Evolutionary conservation across 2,329 filamentous ascomycete species (phyloP).

Genomic region (Talaromyces sp.): DNA sequence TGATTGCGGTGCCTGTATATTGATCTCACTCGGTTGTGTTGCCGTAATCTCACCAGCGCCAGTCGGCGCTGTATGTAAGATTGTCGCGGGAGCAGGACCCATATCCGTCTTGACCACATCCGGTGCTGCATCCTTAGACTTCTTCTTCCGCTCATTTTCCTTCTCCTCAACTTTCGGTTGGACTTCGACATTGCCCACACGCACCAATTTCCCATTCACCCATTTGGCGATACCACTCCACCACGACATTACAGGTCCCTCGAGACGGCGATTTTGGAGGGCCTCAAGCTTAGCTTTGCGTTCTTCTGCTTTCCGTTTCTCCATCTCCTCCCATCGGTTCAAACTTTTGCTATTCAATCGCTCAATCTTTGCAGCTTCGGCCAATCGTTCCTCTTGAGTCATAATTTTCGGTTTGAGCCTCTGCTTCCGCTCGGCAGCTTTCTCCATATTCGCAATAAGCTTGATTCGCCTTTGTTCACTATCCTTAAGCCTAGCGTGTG

Average conservation of each 20-base stretch:
- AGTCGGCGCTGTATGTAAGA: background rate
- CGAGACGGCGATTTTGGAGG: conserved; percentile 77
- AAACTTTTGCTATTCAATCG: conserved; percentile 83
- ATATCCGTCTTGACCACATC: conserved; percentile 24
- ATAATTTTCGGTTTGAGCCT: conserved; percentile 73
- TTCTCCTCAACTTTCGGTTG: conserved; percentile 37
- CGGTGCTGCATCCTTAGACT: conserved; percentile 24
- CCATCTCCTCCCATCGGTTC: conserved; percentile 89
- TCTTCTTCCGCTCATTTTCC: conserved; percentile 47
- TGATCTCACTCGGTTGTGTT: conserved; percentile 15
- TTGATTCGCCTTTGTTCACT: conserved; percentile 48
- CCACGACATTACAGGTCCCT: conserved; percentile 84
- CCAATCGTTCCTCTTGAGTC: conserved; percentile 81
- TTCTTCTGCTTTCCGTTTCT: conserved; percentile 82
- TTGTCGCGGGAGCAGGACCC: conserved; percentile 18
- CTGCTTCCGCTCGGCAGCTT: conserved; percentile 60
- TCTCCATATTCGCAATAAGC: conserved; percentile 56
- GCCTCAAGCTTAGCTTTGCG: conserved; percentile 79
- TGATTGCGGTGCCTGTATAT: background rate
- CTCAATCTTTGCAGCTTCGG: conserved; percentile 78
- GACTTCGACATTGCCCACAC: conserved; percentile 61
- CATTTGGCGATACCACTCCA: conserved; percentile 91
- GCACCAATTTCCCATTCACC: conserved; percentile 69
- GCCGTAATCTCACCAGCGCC: conserved; percentile 20
- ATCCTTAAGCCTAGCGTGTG: conserved; percentile 47